These are phyloP conservation scores for Wallacemonas sp. DNA, from an alignment of 208 protist species.

Conservation along the genomic window DNA sequence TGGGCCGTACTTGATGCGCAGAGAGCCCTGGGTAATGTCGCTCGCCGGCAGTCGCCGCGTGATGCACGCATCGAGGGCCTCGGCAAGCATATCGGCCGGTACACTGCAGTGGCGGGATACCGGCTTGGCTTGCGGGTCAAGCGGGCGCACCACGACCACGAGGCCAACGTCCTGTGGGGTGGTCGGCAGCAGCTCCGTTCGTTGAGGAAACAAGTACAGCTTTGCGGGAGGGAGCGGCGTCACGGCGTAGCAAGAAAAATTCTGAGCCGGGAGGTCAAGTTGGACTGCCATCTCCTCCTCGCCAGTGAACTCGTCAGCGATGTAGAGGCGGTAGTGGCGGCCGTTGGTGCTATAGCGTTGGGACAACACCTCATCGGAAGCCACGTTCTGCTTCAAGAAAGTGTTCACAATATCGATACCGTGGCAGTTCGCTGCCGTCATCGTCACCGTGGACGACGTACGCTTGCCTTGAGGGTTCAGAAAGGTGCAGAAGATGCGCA, in stretches of 20 bases:
- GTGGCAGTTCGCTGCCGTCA: constrained; percentile 50
- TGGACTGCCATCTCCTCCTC: constrained; percentile 86
- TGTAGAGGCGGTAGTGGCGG: constrained; percentile 84
- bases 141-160: constrained; percentile 59
- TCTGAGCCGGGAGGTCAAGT: constrained; percentile 55
- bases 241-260: constrained; percentile 83
- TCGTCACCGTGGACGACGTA: constrained; percentile 49
- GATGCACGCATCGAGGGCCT: constrained; percentile 69
- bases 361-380: constrained; percentile 48
- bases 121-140: constrained; percentile 52
- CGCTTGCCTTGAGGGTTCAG: constrained; percentile 58
- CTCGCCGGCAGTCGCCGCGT: constrained; percentile 57
- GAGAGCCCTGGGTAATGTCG: constrained; percentile 70
- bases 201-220: constrained; percentile 73
- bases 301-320: constrained; percentile 86
- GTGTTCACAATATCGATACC: constrained; percentile 79
- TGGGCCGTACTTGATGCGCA: constrained; percentile 83
- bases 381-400: constrained; percentile 69
- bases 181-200: constrained; percentile 55
- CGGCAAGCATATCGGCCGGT: constrained; percentile 77
- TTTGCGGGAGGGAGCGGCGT: constrained; percentile 71
- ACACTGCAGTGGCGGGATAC: constrained; percentile 69
- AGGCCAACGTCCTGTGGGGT: constrained; percentile 72
- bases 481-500: constrained; percentile 82
- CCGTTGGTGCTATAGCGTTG: constrained; percentile 71